These are phyloP conservation scores for Kickxella alabastrina DNA, from an alignment of 192 early-diverging fungal genomes.

Conservation along the genomic window DNA sequence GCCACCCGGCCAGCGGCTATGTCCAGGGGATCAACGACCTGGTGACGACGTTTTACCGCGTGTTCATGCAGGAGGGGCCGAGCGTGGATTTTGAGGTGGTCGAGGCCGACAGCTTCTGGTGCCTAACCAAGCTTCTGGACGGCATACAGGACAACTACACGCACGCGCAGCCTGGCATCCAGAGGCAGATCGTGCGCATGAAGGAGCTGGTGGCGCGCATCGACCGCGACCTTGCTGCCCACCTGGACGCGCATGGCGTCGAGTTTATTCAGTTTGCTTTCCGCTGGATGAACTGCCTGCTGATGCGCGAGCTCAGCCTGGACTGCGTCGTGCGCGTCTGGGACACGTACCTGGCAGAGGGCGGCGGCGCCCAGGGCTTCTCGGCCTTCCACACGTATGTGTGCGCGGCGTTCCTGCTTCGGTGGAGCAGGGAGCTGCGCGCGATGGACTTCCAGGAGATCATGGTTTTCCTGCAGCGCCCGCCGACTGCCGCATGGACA, in stretches of 20 bases:
- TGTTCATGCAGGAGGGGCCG: slow-evolving; percentile 64
- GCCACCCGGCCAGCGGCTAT: slow-evolving; percentile 98
- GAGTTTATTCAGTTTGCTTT: slow-evolving; percentile 99
- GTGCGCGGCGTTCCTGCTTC: slow-evolving; percentile 95
- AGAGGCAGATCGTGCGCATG: slow-evolving; percentile 81
- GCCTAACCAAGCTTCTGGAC: slow-evolving; percentile 89
- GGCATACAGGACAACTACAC: slow-evolving; percentile 99
- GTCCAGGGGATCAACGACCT: slow-evolving; percentile 99
- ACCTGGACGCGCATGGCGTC: slow-evolving; percentile 82
- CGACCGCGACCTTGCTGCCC: slow-evolving; percentile 69
- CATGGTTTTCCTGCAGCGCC: slow-evolving; percentile 88
- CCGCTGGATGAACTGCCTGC: slow-evolving; percentile 98
- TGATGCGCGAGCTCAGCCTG: slow-evolving; percentile 93
- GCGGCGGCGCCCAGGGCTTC: slow-evolving; percentile 66
- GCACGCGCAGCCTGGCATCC: slow-evolving; percentile 93
- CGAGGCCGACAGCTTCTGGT: slow-evolving; percentile 98
- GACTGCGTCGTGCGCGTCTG: slow-evolving; percentile 93
- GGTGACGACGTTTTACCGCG: slow-evolving; percentile 92
- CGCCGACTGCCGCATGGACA: slow-evolving; percentile 82
- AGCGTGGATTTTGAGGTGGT: slow-evolving; percentile 59
- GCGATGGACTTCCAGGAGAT: slow-evolving; percentile 92
- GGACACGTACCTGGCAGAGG: slow-evolving; percentile 87
- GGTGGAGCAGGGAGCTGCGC: slow-evolving; percentile 83
- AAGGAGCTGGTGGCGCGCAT: slow-evolving; percentile 91
- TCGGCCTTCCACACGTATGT: slow-evolving; percentile 98